Evolutionary conservation across 306 rosid species (phyloP), one percentile per base, ranked within the genome.

Genomic region (Trifolium fragiferum): DNA sequence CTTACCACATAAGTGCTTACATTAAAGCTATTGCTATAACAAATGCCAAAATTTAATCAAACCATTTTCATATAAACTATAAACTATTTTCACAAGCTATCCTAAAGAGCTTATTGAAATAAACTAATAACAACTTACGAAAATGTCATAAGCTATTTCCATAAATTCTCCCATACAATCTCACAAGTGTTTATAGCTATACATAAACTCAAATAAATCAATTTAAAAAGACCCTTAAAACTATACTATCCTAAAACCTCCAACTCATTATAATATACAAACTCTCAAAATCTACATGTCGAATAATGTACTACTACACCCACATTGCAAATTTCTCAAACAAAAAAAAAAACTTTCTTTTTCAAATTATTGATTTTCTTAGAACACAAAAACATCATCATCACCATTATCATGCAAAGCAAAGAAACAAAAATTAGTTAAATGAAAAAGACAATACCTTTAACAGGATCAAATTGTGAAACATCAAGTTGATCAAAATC

Each of bases 381-480:
- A 10, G 13, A 41, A 41, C 14, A 10, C 3, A 41, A 5, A 15
- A 14, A 6, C 53, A 47, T 47, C 20, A 49, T 6, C 9, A 47
- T 1, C 54, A 47, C 4, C 33, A 30, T 30, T 30, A 30, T 40
- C 13, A 40, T 4, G 51, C 54, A 18, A 16, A 51, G 58, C 25
- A 51, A 51, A 18, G 23, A 3, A 53, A 63, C 30, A 64, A 21
- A 21, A 43, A 14, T 6, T 15, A 15, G 13, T 33, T 33, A 0
- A 6, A 23, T 14, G 0, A 3, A 62, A 16, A 37, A 61, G 23
- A 23, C 63, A 60, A 7, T 77, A 89, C 97, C 98, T 93, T 93
- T 82, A 72, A 88, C 86, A 3, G 90, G 88, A 43, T 91, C 97
- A 50, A 88, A 78, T 78, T 79, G 83, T 2, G 90, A 85, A 78